Percentiles rank a stretch among this genome's conserved stretches.
phyloP scores from a whole-genome alignment of 169 alveolate genomes.

The Plasmodium berghei region DNA sequence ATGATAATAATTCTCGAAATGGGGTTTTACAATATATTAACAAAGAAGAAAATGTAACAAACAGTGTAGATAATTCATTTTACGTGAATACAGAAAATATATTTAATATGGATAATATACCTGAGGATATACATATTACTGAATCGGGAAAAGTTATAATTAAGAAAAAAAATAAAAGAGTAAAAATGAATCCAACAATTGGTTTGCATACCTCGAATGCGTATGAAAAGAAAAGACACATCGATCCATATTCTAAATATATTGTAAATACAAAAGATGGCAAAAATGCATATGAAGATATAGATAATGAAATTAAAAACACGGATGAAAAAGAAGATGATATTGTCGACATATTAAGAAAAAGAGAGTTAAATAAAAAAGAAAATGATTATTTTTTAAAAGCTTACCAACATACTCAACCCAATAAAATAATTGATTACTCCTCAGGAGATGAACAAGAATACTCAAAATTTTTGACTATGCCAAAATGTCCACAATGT shows the following conservation, averaged over 20 bases:
- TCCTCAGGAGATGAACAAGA: conserved; percentile 39
- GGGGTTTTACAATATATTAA: conserved; percentile 42
- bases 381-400: conserved; percentile 54
- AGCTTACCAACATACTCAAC: conserved; percentile 56
- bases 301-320: neutral
- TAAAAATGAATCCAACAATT: conserved; percentile 26
- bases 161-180: conserved; percentile 12
- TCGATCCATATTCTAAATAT: conserved; percentile 24
- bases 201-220: conserved; percentile 19
- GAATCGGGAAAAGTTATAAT: conserved; percentile 49
- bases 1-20: conserved; percentile 10
- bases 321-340: conserved; percentile 22
- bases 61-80: conserved; percentile 11
- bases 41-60: conserved; percentile 26
- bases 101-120: conserved; percentile 47
- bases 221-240: conserved; percentile 40
- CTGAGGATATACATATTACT: conserved; percentile 41
- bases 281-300: neutral
- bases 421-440: conserved; percentile 50
- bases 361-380: conserved; percentile 33
- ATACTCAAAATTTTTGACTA: conserved; percentile 38
- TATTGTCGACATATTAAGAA: conserved; percentile 26
- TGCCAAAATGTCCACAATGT: conserved; percentile 62
- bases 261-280: conserved; percentile 9
- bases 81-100: conserved; percentile 34